Base-by-base conservation (phyloP, 2,329 filamentous ascomycete genomes). In the Penicillium sp. region DNA sequence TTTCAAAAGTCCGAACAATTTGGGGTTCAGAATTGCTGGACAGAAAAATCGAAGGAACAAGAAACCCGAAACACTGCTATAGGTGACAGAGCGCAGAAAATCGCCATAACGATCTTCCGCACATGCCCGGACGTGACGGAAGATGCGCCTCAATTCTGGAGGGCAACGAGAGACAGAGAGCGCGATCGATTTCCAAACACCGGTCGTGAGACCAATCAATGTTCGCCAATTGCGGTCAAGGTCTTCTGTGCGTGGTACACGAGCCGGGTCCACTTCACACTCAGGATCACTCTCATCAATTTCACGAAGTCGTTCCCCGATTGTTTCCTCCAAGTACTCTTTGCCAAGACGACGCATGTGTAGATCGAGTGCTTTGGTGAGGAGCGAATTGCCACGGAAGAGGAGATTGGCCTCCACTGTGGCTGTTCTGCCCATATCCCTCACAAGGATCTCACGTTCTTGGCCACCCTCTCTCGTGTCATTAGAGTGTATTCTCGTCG, bases 291-390 rank as follows among this genome's bases (percentile, higher is more conserved):
- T 84, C 62, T 93, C 88, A 65, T 95, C 94, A 68, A 99, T 96
- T 66, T 95, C 89, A 53, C 82, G 80, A 42, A 99, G 82, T 71
- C 92, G 94, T 47, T 91, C 87, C n/a, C 85, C 85, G 36, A 99
- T 79, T 0, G 90, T 87, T 45, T 95, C 89, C 62, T 95, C 89
- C 1, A 99, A 76, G 64, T 96, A 99, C 61, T 96, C 92, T 61
- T 91, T 93, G 39, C 94, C 94, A 0, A 97, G 78, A 9, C 94
- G 85, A 52, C 91, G 89, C 94, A 99, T 97, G 70, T 99, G 92
- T 53, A 90, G 88, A 69, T 99, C 94, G 42, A 99, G 80, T 1
- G 92, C 87, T 70, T 96, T 95, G 0, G 94, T 99, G 26, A 97
- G 80, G 9, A 99, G 77, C 0, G 94, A 95, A 66, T 99, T 99